phyloP scores from a whole-genome alignment of 139 green algal genomes.

The Coelastrella sp. region DNA sequence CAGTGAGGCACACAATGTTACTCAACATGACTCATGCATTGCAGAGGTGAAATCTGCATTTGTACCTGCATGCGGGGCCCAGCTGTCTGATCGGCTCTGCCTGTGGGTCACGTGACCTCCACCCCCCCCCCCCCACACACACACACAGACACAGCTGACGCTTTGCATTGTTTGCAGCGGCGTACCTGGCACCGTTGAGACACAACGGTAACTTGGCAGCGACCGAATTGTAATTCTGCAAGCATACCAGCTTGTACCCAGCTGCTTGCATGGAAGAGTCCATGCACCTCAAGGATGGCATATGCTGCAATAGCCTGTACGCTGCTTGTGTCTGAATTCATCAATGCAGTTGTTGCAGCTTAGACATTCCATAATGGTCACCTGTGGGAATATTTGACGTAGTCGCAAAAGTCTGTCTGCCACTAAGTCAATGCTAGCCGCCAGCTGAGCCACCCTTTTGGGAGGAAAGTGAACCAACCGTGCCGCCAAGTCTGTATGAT shows the following conservation, averaged over 20 bases:
- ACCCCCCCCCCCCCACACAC: too few species aligned
- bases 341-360: not conserved
- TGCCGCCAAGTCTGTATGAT: conserved; percentile 14
- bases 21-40: not conserved
- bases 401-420: conserved; percentile 69
- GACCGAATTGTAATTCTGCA: too few species aligned
- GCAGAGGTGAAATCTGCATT: not conserved
- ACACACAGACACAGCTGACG: too few species aligned
- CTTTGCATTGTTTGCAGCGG: too few species aligned
- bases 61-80: not conserved
- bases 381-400: conserved; percentile 73
- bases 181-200: too few species aligned
- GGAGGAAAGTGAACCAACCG: conserved; percentile 55
- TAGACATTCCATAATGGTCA: conserved; percentile 34
- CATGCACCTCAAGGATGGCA: too few species aligned
- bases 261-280: too few species aligned
- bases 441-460: conserved; percentile 58
- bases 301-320: too few species aligned
- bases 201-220: too few species aligned
- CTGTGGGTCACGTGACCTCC: too few species aligned
- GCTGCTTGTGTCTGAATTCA: not conserved
- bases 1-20: not conserved
- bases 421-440: conserved; percentile 46
- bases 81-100: too few species aligned
- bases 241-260: too few species aligned